Evolutionary conservation across 495 filamentous ascomycete genomes (phyloP), one percentile per base, ranked within the genome.

Genomic region (Pseudomonodictys pantanalensis): DNA sequence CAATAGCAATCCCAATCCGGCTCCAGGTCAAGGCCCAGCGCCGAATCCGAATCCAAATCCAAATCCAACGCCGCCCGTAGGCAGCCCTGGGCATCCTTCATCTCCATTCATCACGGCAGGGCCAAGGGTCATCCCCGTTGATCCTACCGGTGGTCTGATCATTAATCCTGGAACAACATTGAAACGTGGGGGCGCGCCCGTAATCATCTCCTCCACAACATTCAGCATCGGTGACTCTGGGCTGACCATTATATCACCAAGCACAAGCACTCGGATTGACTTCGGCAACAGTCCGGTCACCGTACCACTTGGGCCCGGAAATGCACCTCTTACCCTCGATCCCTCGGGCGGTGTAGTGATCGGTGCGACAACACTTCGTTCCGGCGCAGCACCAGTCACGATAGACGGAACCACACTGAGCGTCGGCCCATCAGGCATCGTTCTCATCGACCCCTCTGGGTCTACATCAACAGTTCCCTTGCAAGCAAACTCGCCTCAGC

Each of bases 161-260:
- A 35, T 56, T 22, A 23, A 29, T 15, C 53, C 53, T 4, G 53
- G 53, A 24, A 56, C 53, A 2, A 56, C 53, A n/a, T 18, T 56
- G 12, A 29, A 28, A 18, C 20, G 26, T 29, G 44, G 44, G 2
- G 42, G 42, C 4, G 22, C 53, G 15, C 41, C 41, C 2, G 6
- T 56, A 1, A 23, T 48, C 3, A 47, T 56, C 3, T 47, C 53
- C 15, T 35, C 24, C 10, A 47, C 53, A 1, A 56, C 26, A 1
- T 24, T 56, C 53, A 56, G 53, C 38, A 38, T 56, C 26, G 53
- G 53, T 22, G 10, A 22, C 20, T 25, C 17, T 7, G 53, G 43
- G 15, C 42, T 56, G 2, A 30, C 28, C 1, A 39, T 56, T 17
- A 35, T 56, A 11, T 56, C 53, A 1, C 53, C 42, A 1, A 35